These are phyloP conservation scores for Trichoderma semiorbis DNA, from an alignment of 2,329 filamentous ascomycete genomes.

Conservation along the genomic window DNA sequence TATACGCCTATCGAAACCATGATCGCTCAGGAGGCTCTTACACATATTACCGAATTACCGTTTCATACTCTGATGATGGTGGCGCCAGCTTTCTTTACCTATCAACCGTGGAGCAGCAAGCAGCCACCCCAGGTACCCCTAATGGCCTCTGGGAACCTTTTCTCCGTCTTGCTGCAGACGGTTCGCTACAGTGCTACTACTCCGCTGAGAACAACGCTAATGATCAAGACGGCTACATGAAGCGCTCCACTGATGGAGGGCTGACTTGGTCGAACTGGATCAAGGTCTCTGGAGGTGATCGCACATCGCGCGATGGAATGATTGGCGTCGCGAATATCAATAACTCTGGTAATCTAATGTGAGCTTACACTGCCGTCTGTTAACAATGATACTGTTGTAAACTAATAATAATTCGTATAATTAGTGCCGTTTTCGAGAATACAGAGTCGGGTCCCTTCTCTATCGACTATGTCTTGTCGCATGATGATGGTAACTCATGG, in stretches of 20 bases:
- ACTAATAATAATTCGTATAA: neutral
- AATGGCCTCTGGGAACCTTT: conserved; percentile 47
- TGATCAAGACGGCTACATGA: conserved; percentile 33
- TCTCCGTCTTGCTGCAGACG: conserved; percentile 36
- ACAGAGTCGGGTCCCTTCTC: neutral
- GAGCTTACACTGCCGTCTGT: neutral
- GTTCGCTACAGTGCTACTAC: conserved; percentile 43
- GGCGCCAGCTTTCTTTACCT: conserved; percentile 37
- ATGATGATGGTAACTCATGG: conserved; percentile 43
- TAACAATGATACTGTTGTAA: neutral
- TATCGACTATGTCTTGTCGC: conserved; percentile 31
- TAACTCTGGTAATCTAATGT: neutral
- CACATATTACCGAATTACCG: conserved; percentile 39
- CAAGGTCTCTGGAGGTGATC: conserved; percentile 34
- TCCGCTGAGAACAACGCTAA: conserved; percentile 36
- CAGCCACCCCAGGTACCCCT: neutral
- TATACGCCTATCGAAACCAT: conserved; percentile 39
- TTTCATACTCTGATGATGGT: conserved; percentile 41
- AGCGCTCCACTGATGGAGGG: conserved; percentile 37
- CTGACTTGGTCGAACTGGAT: conserved; percentile 34
- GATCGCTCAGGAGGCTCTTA: conserved; percentile 27
- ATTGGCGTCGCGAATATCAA: conserved; percentile 37
- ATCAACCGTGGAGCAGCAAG: conserved; percentile 26
- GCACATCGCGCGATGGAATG: conserved; percentile 43
- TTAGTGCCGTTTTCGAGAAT: neutral